Percentiles rank a stretch among this genome's conserved stretches.
These are phyloP conservation scores for Mycena galopus DNA, from an alignment of 768 basidiomycete genomes.

Conservation along the genomic window DNA sequence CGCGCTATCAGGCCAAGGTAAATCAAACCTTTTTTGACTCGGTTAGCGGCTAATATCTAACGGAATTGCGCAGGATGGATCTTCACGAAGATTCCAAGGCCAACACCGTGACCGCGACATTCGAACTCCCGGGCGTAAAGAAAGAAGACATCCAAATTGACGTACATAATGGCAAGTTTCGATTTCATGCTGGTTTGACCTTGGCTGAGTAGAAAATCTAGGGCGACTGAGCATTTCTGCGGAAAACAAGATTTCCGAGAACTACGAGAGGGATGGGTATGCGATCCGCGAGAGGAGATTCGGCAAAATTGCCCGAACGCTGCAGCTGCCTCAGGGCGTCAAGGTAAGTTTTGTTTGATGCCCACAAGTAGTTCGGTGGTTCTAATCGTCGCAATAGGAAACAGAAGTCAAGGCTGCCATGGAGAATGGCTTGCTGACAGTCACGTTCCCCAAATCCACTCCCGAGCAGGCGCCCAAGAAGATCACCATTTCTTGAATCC, in stretches of 20 bases:
- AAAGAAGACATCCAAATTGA: conserved; percentile 69
- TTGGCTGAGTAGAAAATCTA: no score
- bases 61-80: conserved; percentile 59
- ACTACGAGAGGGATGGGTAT: conserved; percentile 55
- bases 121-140: conserved; percentile 71
- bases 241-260: conserved; percentile 54
- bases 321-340: conserved; percentile 67
- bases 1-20: conserved; percentile 50
- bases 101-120: conserved; percentile 68
- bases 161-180: conserved; percentile 64
- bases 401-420: conserved; percentile 58
- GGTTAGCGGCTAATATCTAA: not conserved
- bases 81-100: conserved; percentile 62
- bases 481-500: conserved; percentile 50
- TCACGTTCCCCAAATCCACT: conserved; percentile 66
- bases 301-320: conserved; percentile 60
- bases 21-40: not conserved
- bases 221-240: conserved; percentile 66
- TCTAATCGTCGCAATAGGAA: conserved; percentile 38
- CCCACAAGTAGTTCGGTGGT: not conserved
- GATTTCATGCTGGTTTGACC: no score
- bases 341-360: conserved; percentile 53
- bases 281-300: conserved; percentile 66
- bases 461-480: conserved; percentile 50
- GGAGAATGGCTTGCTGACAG: conserved; percentile 63